Percentiles rank a stretch among this genome's conserved stretches.
These are phyloP conservation scores for Aurifilum marmelostoma DNA, from an alignment of 2,329 filamentous ascomycete genomes.

Conservation along the genomic window DNA sequence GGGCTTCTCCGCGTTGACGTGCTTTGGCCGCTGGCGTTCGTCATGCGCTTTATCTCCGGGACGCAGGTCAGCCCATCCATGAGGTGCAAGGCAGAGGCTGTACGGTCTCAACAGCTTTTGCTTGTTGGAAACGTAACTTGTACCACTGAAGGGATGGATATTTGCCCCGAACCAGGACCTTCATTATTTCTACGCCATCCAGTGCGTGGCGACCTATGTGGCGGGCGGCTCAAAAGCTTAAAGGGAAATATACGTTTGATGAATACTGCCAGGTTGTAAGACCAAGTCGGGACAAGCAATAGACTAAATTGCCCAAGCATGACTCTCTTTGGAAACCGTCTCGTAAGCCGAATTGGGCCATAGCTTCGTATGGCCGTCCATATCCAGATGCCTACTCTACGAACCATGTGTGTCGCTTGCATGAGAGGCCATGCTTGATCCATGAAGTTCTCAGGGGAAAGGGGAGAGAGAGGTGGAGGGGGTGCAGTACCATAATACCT, in stretches of 20 bases:
- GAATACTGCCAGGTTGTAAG: too few relatives aligned
- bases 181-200: not conserved
- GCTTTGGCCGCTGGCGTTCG: conserved; percentile 17
- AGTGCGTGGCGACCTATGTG: not conserved
- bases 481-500: not conserved
- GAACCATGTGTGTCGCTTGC: conserved; percentile 11
- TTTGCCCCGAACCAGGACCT: too few relatives aligned
- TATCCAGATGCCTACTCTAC: not conserved
- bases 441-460: conserved; percentile 4
- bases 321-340: not conserved
- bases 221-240: too few relatives aligned
- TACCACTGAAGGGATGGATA: not conserved
- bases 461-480: too few relatives aligned
- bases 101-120: not conserved
- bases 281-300: not conserved
- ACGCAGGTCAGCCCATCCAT: not conserved
- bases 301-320: not conserved
- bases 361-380: not conserved
- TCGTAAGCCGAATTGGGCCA: too few relatives aligned
- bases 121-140: not conserved
- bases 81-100: not conserved
- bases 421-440: not conserved
- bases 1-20: conserved; percentile 14
- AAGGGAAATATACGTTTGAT: too few relatives aligned
- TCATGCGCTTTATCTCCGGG: conserved; percentile 13